phyloP scores from a whole-genome alignment of 176 grass and related monocot species.

The Metroxylon sagu region DNA sequence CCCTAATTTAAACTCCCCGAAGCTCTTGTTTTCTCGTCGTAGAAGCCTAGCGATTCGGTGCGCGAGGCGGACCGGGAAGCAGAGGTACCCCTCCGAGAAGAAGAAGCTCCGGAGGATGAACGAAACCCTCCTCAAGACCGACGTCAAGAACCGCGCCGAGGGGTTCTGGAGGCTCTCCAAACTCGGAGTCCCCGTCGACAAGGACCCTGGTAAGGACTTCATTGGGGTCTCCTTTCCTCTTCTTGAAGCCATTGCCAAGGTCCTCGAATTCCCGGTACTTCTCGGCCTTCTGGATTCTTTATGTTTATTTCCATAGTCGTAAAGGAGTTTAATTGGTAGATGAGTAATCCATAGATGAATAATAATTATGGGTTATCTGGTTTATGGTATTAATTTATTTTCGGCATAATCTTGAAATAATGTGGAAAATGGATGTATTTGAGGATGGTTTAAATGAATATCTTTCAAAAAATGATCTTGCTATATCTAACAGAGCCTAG shows the following conservation, averaged over 20 bases:
- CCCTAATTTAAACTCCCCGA: background rate
- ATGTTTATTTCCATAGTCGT: too few species aligned
- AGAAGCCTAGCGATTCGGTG: conserved; percentile 29
- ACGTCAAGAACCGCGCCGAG: conserved; percentile 28
- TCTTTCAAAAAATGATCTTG: too few species aligned
- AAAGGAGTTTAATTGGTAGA: too few species aligned
- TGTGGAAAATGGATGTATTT: too few species aligned
- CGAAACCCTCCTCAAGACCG: conserved; percentile 37
- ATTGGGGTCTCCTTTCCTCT: conserved; percentile 54
- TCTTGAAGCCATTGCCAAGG: conserved; percentile 86
- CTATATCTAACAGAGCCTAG: too few species aligned
- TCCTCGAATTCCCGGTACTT: conserved; percentile 75
- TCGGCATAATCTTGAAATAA: too few species aligned
- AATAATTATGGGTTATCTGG: too few species aligned
- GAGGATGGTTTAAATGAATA: too few species aligned
- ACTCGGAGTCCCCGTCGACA: conserved; percentile 59
- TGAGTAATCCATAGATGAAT: too few species aligned
- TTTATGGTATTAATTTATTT: too few species aligned
- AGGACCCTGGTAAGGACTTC: conserved; percentile 90
- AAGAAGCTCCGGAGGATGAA: conserved; percentile 49
- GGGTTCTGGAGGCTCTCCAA: conserved; percentile 85
- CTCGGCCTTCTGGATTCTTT: too few species aligned
- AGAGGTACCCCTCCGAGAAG: conserved; percentile 92
- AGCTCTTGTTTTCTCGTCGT: conserved; percentile 11
- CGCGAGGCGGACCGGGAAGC: conserved; percentile 75